These are phyloP conservation scores for Acidiella bohemica DNA, from an alignment of 495 filamentous ascomycete species.

Conservation along the genomic window DNA sequence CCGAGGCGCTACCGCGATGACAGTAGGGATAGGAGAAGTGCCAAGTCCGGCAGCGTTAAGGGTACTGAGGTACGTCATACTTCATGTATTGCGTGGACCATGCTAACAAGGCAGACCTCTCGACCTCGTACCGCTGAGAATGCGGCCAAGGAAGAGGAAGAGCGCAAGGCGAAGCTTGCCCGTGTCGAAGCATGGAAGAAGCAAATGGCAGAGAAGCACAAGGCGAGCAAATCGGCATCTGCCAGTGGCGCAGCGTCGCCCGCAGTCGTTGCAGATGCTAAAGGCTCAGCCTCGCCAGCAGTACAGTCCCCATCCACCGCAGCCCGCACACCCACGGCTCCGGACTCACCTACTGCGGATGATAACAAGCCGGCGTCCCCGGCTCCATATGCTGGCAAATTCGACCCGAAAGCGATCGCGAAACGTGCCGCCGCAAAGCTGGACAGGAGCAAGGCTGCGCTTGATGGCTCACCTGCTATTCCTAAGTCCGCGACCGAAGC, in stretches of 20 bases:
- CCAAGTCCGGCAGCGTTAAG: conserved; percentile 2
- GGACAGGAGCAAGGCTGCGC: conserved; percentile 11
- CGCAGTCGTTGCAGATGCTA: neutral
- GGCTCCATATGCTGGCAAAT: conserved; percentile 60
- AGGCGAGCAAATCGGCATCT: neutral
- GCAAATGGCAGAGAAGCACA: conserved; percentile 7
- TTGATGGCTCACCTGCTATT: conserved; percentile 14
- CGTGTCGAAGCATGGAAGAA: conserved; percentile 22
- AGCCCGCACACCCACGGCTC: neutral
- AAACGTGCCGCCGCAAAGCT: conserved; percentile 32
- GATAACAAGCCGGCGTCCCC: conserved; percentile 32
- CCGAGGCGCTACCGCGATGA: conserved; percentile 5
- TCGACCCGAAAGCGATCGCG: conserved; percentile 75
- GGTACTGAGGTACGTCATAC: conserved; percentile 13
- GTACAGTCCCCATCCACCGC: neutral
- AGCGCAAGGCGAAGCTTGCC: conserved; percentile 14
- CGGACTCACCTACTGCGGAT: neutral
- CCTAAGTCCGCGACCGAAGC: conserved; percentile 14
- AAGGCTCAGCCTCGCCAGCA: neutral
- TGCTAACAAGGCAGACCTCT: conserved; percentile 15
- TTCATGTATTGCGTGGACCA: neutral
- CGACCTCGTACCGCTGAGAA: conserved; percentile 11
- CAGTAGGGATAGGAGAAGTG: conserved; percentile 8
- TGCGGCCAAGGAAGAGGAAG: conserved; percentile 8
- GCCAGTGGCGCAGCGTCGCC: neutral